Evolutionary conservation across 2,329 filamentous ascomycete species (phyloP), one percentile per base, ranked within the genome.

Genomic region (Botryosphaeria dothidea): DNA sequence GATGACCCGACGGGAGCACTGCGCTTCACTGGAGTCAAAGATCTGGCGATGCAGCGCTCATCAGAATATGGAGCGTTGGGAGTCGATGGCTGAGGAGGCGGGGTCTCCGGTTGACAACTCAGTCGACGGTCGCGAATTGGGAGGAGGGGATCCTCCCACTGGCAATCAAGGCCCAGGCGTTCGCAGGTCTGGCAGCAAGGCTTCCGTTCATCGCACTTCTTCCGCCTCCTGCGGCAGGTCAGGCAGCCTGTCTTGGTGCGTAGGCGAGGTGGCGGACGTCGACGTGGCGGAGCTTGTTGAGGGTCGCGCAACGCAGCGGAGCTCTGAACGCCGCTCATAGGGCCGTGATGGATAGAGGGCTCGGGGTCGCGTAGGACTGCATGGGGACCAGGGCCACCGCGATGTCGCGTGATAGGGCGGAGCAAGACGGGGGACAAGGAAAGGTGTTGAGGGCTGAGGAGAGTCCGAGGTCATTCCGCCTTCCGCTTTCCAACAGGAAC

Each of bases 231-330:
- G 7, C 58, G 27, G 45, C 58, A 62, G 9, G 58, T 62, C 29
- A 62, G 58, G 27, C 58, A 63, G 36, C 61, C 61, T 7, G 61
- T 56, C 38, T 52, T 64, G n/a, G 48, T 64, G 31, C 58, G 29
- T 6, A 62, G 45, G 21, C 58, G 45, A 4, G 58, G 45, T n/a
- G 58, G 45, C 1, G 58, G 58, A 15, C 58, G 58, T 6, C 56
- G 56, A 9, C 36, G 56, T 7, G 38, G 25, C 6, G 27, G 38
- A 31, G 56, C 21, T 41, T 46, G 41, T n/a, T n/a, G 21, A 34
- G 15, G 15, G 17, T 29, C 23, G 23, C 17, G 38, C 25, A 17
- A 25, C 2, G 17, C 19, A 15, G 38, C 54, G 25, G 38, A 23
- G 9, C 38, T 45, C 54, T 45, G 54, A n/a, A 23, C 38, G 23